Percentiles rank a stretch among this genome's conserved stretches.
These are phyloP conservation scores for Calonectria pauciramosa DNA, from an alignment of 2,329 filamentous ascomycete genomes.

Conservation along the genomic window DNA sequence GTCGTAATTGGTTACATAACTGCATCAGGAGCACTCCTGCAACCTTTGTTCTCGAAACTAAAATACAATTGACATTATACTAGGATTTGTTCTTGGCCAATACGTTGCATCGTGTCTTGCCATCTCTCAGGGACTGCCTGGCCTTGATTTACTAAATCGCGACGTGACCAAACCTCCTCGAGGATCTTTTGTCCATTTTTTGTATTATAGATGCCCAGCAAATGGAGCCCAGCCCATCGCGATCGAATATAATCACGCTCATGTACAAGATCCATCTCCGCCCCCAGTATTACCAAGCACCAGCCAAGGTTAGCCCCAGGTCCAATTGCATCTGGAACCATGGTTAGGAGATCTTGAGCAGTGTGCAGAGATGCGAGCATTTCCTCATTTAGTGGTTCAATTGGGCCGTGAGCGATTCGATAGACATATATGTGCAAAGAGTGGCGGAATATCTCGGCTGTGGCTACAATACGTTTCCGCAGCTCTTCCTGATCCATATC, in stretches of 20 bases:
- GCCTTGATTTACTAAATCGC: conserved; percentile 13
- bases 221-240: conserved; percentile 17
- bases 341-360: conserved; percentile 15
- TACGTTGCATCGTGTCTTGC: conserved; percentile 27
- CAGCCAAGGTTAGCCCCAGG: conserved; percentile 29
- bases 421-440: conserved; percentile 24
- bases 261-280: conserved; percentile 19
- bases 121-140: conserved; percentile 19
- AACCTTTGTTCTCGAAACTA: background rate
- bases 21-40: background rate
- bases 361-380: conserved; percentile 20
- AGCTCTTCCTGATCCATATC: conserved; percentile 18
- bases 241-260: conserved; percentile 25
- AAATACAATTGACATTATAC: background rate
- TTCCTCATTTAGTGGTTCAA: conserved; percentile 5
- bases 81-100: conserved; percentile 20
- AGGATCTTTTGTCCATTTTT: conserved; percentile 21
- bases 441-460: conserved; percentile 30
- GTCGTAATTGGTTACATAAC: background rate
- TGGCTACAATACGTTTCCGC: conserved; percentile 21
- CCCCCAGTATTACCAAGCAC: conserved; percentile 27
- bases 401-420: conserved; percentile 20
- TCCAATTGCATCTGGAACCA: conserved; percentile 26
- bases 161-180: conserved; percentile 22
- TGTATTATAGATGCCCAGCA: conserved; percentile 27